Base-by-base conservation (phyloP, 306 rosid species). In the Inga leiocalycina region DNA sequence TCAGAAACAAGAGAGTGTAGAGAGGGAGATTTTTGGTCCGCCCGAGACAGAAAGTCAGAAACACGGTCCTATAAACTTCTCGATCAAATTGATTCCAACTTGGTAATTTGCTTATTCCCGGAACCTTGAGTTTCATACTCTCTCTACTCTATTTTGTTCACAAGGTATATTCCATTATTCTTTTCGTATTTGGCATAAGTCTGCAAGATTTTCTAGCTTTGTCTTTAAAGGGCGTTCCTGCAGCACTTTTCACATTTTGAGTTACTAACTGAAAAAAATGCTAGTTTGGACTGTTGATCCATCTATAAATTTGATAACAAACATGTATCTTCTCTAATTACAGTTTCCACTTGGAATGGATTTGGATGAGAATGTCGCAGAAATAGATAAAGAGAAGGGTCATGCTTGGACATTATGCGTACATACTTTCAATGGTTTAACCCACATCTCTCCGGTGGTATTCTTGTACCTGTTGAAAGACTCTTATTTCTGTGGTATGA, bases 381-480 rank as follows among this genome's bases (percentile, higher is more conserved):
- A 82, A 45, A 73, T 69, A 57, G 51, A 68, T 35, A 68, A 76
- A 34, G 67, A 74, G 39, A 76, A 51, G 15, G 95, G 84, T 67
- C 76, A 77, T 80, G 48, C 46, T 82, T 69, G 77, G 88, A 86
- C 88, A 65, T 74, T 97, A 77, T 86, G 92, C 72, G 79, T 70
- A 66, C 99, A 97, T 85, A 85, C 95, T 34, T 94, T 92, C 80
- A 85, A 85, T 78, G 91, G 94, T 84, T 86, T 97, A 41, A 74
- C 85, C 20, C 88, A 83, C 77, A 91, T 92, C 43, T 87, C 99
- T 75, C 99, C 99, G 0, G 86, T 91, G 82, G 91, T 94, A 51
- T 97, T 97, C 81, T 32, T 97, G 66, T 90, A 86, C 84, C 93
- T 94, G 69, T 85, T 97, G 86, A 97, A 94, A 89, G 95, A 88